Base-by-base conservation (phyloP, 495 filamentous ascomycete species). In the Talaromyces ruber region DNA sequence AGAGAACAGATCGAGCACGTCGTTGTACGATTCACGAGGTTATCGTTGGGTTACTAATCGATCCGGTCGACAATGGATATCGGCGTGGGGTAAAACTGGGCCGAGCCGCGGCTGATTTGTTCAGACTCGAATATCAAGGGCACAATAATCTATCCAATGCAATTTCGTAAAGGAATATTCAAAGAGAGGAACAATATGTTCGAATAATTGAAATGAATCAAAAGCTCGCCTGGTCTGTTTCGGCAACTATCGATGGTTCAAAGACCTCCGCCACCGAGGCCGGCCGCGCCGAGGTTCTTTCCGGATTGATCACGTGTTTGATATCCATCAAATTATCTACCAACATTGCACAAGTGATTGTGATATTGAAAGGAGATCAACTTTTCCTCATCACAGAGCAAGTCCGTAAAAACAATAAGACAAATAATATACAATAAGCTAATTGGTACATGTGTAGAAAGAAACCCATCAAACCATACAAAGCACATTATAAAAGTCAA, bases 351-450 rank as follows among this genome's bases (percentile, higher is more conserved):
- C 32, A 34, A 14, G 32, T 8, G 11, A 34, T 34, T 12, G 6
- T 34, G 32, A 34, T 32, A 32, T 14, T 6, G 34, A 47, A 47
- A 21, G 43, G 43, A 47, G 43, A 47, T 47, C 28, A 47, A 62
- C 75, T 24, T 76, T 74, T 63, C 65, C 62, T 55, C 5, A 67
- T 60, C 57, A 22, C n/a, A 47, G 18, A 47, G 18, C n/a, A 47
- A 47, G n/a, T 21, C 43, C 43, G 43, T 47, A 21, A 21, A 22
- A 9, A 47, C n/a, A 47, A 7, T 21, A 47, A 47, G 18, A 26
- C 22, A 54, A 47, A 29, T 54, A 54, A 54, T 54, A 54, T 54
- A 54, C 51, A 54, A 54, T 54, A 28, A 21, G 12, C 12, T 26
- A 54, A 54, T 47, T 21, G 43, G n/a, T 47, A 47, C 43, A 47